A percentile compares a stretch with the other conserved stretches of the same genome.
phyloP scores from a whole-genome alignment of 768 basidiomycete species.

The Gelatoporia subvermispora region DNA sequence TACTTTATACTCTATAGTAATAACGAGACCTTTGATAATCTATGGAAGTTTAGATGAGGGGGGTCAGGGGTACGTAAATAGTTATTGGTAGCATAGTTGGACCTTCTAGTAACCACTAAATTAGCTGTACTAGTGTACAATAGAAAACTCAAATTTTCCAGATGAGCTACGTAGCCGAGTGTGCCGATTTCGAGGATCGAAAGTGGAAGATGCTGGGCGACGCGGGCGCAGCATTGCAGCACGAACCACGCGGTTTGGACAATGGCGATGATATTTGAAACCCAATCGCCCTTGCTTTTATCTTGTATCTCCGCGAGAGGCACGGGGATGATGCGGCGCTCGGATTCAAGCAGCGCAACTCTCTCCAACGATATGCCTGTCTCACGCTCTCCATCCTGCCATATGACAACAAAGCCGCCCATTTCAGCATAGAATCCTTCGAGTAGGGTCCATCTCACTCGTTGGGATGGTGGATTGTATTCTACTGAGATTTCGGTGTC shows the following conservation, averaged over 20 bases:
- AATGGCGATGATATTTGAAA: constrained; percentile 27
- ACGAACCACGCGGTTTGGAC: constrained; percentile 31
- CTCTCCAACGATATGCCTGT: too few species aligned
- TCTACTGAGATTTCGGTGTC: too few species aligned
- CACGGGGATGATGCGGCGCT: constrained; percentile 8
- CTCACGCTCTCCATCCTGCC: too few species aligned
- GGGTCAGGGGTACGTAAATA: too few species aligned
- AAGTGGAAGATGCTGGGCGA: constrained; percentile 17
- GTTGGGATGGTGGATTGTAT: too few species aligned
- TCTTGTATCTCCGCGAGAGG: constrained; percentile 23
- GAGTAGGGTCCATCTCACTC: constrained; percentile 18
- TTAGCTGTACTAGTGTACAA: too few species aligned
- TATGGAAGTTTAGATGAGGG: too few species aligned
- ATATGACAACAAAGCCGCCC: constrained; percentile 25
- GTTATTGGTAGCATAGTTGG: too few species aligned
- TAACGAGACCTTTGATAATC: too few species aligned
- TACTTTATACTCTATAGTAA: too few species aligned
- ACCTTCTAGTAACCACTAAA: too few species aligned
- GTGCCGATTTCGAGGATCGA: constrained; percentile 33
- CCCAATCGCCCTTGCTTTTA: constrained; percentile 27
- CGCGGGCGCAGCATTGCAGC: constrained; percentile 22
- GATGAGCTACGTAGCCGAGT: constrained; percentile 27
- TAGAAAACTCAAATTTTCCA: too few species aligned
- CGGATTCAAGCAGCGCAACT: neutral
- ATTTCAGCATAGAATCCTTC: constrained; percentile 24